A percentile compares a stretch with the other conserved stretches of the same genome.
Conservation (phyloP, 257 asterid species). For the Linaria vulgaris region DNA sequence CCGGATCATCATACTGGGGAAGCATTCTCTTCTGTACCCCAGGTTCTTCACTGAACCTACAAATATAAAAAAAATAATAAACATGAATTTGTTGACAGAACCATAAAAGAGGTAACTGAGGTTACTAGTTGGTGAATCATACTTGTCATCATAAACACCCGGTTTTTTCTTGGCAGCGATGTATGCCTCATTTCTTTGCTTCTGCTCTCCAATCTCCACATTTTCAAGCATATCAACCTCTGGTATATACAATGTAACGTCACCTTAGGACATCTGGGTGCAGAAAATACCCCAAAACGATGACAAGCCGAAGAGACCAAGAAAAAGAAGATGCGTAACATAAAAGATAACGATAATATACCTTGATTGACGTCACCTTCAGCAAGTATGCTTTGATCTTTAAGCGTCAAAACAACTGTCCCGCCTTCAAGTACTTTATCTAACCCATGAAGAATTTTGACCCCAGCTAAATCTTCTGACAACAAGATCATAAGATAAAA, state of each 20-base stretch:
- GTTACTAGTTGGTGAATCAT: constrained; percentile 29
- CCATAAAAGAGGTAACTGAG: constrained; percentile 10
- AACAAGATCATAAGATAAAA: constrained; percentile 25
- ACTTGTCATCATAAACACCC: constrained; percentile 86
- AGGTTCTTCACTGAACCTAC: constrained; percentile 72
- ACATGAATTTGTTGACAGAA: constrained; percentile 10
- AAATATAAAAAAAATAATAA: constrained; percentile 16
- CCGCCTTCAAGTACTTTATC: constrained; percentile 96
- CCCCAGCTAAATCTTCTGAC: constrained; percentile 71
- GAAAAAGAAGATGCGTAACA: constrained; percentile 10
- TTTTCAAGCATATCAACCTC: constrained; percentile 97
- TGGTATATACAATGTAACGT: constrained; percentile 78
- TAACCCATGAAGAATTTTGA: constrained; percentile 85
- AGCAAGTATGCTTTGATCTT: constrained; percentile 92
- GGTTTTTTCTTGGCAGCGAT: constrained; percentile 81
- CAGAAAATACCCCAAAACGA: constrained; percentile 60
- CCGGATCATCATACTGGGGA: constrained; percentile 95
- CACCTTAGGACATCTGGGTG: constrained; percentile 95
- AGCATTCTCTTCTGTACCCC: constrained; percentile 67
- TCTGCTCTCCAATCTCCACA: constrained; percentile 98
- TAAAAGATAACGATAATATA: constrained; percentile 30
- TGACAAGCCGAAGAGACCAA: constrained; percentile 27
- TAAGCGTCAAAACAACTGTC: constrained; percentile 88
- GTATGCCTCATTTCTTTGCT: constrained; percentile 83
- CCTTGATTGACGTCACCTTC: constrained; percentile 87